phyloP scores from a whole-genome alignment of 106 monocot species.

The Acanthochlamys bracteata region DNA sequence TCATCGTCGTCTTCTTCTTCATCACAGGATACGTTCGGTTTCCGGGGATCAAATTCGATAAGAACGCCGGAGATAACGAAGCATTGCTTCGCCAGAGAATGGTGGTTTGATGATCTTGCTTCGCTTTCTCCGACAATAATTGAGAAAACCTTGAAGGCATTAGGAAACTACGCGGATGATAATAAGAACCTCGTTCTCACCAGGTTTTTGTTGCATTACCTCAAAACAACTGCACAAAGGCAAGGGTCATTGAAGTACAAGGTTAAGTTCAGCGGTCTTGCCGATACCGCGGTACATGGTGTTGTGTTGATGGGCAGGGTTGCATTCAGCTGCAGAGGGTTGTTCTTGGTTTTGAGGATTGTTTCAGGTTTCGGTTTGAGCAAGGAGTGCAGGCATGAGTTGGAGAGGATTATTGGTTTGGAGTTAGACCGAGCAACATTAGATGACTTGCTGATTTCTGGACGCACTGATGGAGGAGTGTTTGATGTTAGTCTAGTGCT shows the following conservation, averaged over 20 bases:
- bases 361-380: constrained; percentile 56
- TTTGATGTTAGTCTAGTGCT: constrained; percentile 89
- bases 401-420: constrained; percentile 75
- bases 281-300: constrained; percentile 77
- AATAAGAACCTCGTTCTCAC: constrained; percentile 60
- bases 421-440: constrained; percentile 67
- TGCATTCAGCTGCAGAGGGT: constrained; percentile 60
- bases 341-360: constrained; percentile 77
- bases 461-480: constrained; percentile 33
- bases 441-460: constrained; percentile 83
- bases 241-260: not conserved
- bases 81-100: constrained; percentile 35
- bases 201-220: constrained; percentile 62
- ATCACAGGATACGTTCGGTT: constrained; percentile 30
- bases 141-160: constrained; percentile 30
- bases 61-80: constrained; percentile 36
- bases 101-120: constrained; percentile 71
- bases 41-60: constrained; percentile 26
- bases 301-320: constrained; percentile 52
- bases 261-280: constrained; percentile 29
- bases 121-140: constrained; percentile 32
- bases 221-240: constrained; percentile 21
- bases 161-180: constrained; percentile 42
- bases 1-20: constrained; percentile 45
- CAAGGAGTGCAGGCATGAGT: constrained; percentile 48